Evolutionary conservation across 2,329 filamentous ascomycete species (phyloP).

Genomic region (Mycogone perniciosa): DNA sequence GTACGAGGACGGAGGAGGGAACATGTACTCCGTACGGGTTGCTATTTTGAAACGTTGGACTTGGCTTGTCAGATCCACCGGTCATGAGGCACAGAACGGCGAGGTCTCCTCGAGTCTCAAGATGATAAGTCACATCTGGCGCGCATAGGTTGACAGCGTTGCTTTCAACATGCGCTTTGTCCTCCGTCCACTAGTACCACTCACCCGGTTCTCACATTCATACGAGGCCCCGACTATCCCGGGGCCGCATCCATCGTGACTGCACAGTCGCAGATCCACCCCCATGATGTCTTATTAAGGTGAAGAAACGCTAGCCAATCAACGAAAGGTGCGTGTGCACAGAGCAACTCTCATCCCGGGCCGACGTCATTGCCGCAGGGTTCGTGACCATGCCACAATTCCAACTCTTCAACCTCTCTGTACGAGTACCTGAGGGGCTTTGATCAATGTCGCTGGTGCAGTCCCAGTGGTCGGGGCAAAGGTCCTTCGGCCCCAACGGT

Average conservation of each 20-base stretch:
- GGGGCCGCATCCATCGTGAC: neutral
- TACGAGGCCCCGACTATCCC: neutral
- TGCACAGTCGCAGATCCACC: neutral
- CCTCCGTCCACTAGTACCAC: neutral
- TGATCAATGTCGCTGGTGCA: too few relatives aligned
- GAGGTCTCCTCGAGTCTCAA: neutral
- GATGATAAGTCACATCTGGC: neutral
- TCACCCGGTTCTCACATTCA: neutral
- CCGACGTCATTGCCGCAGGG: too few relatives aligned
- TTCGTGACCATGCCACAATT: too few relatives aligned
- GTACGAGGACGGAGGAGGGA: too few relatives aligned
- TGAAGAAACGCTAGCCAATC: neutral
- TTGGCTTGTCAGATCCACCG: neutral
- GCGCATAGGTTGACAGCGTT: too few relatives aligned
- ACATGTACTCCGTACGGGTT: too few relatives aligned
- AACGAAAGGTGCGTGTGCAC: neutral
- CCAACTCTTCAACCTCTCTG: too few relatives aligned
- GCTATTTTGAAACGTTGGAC: neutral
- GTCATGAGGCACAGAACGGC: neutral
- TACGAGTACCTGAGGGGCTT: too few relatives aligned
- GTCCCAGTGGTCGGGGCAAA: too few relatives aligned
- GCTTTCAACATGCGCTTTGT: too few relatives aligned
- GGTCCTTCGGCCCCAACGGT: too few relatives aligned
- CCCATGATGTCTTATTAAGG: neutral
- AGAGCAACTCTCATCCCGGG: neutral